Evolutionary conservation across 2,329 filamentous ascomycete genomes (phyloP), one percentile per base, ranked within the genome.

Genomic region (Ophioceras dolichostomum): DNA sequence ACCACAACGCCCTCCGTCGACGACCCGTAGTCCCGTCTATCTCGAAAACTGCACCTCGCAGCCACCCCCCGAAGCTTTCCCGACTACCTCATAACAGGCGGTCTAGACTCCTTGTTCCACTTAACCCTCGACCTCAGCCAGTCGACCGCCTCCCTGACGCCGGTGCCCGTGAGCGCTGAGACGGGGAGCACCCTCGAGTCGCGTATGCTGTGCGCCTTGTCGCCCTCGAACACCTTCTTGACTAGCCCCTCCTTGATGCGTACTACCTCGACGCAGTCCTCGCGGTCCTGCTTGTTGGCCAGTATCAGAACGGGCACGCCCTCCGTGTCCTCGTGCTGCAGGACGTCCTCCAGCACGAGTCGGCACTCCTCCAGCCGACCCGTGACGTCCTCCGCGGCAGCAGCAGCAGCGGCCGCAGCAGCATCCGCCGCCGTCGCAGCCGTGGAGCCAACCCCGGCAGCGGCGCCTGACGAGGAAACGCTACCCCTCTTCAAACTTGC

Each of bases 211-310:
- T 71, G 73, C 0, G 86, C 86, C 62, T 89, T 91, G 54, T 94
- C 85, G 16, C 91, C 85, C 65, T 96, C 88, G 65, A 94, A 91
- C 17, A 98, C 88, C 63, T 83, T 87, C 61, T 94, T 82, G 36
- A 98, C 88, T 38, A 96, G 68, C 0, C 89, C 91, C 58, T 98
- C 91, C 62, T 98, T 98, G 55, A 98, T 95, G 46, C 87, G 70
- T 42, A 96, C 89, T 2, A 95, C 91, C 68, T 98, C 91, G 37
- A 96, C 84, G 49, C 89, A 96, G 59, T 96, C 91, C 60, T 98
- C 91, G 2, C 89, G 68, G 57, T 98, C 91, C 63, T 98, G 91
- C 62, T 98, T 98, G 57, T 98, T 98, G 43, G 91, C 91, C 46
- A 98, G 64, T 34, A 98, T 84, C 39, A 98, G 63, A 39, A 98